These are phyloP conservation scores for Lolium rigidum DNA, from an alignment of 176 grass and related monocot genomes.

Conservation along the genomic window DNA sequence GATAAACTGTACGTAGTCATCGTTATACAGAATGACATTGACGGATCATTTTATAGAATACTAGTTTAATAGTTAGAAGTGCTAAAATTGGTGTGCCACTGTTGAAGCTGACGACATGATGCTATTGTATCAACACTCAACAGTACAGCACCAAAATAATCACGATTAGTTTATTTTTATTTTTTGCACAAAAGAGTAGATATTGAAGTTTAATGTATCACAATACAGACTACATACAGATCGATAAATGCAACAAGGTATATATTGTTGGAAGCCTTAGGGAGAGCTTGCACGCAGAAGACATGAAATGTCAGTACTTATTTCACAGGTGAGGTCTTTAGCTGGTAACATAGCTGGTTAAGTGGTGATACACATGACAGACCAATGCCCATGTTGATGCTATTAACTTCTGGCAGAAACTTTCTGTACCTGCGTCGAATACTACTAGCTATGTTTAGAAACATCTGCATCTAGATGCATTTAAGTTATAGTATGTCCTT, in stretches of 20 bases:
- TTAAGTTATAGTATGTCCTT: too few species aligned
- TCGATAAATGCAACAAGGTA: background rate
- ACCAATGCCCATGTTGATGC: slow-evolving; percentile 15
- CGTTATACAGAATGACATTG: background rate
- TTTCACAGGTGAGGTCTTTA: background rate
- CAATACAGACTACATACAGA: background rate
- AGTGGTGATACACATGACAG: background rate
- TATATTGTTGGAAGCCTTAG: too few species aligned
- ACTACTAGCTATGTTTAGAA: background rate
- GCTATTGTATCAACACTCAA: background rate
- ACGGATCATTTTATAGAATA: background rate
- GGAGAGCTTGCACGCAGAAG: background rate
- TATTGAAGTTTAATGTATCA: background rate
- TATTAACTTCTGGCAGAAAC: background rate
- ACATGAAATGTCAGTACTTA: slow-evolving; percentile 50
- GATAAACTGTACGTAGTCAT: slow-evolving; percentile 2
- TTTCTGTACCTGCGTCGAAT: slow-evolving; percentile 11
- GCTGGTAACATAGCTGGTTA: background rate
- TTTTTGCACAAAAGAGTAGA: background rate
- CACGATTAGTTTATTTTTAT: background rate
- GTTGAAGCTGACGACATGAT: slow-evolving; percentile 23
- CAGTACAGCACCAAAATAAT: background rate
- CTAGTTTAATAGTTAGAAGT: background rate
- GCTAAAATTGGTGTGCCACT: background rate
- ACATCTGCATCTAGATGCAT: too few species aligned